Base-by-base conservation (phyloP, 352 stramenopile species). In the Vaucheria bursata region DNA sequence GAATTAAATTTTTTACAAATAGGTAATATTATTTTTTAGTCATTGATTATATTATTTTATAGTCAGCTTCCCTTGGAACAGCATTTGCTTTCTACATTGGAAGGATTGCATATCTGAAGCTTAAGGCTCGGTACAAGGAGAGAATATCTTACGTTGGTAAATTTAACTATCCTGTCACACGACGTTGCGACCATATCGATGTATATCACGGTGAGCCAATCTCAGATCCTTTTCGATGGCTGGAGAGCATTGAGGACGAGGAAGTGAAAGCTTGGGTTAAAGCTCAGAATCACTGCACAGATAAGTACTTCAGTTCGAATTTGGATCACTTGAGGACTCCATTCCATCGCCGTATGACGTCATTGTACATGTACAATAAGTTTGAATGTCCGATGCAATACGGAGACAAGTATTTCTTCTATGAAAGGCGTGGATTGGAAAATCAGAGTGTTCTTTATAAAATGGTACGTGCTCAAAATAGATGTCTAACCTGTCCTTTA, bases 341-440 rank as follows among this genome's bases (percentile, higher is more conserved):
- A 72, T 91, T 88, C 36, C 90, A 91, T 77, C 75, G 84, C 65
- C 88, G 89, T 37, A 86, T 93, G 79, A 92, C 87, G 40, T 88
- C 93, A 66, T 85, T 93, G 0, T 94, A 92, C 83, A 90, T 93
- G 84, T 94, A 94, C 73, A 89, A 93, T 79, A 93, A 93, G 78
- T 93, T 86, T 82, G 90, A 88, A 66, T 88, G 86, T 12, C 89
- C 89, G 3, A 80, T 85, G 59, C 90, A 92, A 78, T 78, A 91
- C 79, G 89, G 88, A 7, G 81, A 86, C 74, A 90, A 90, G 79
- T 94, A 93, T 83, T 88, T 87, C 79, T 94, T 90, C 74, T 87
- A 87, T 66, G 91, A 93, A 83, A 93, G 94, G 85, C 86, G 91
- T 69, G 90, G 90, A 2, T 86, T 95, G 40, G 88, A 93, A 84